Conservation (phyloP, 2,329 filamentous ascomycete genomes). For the Alternaria postmessia region DNA sequence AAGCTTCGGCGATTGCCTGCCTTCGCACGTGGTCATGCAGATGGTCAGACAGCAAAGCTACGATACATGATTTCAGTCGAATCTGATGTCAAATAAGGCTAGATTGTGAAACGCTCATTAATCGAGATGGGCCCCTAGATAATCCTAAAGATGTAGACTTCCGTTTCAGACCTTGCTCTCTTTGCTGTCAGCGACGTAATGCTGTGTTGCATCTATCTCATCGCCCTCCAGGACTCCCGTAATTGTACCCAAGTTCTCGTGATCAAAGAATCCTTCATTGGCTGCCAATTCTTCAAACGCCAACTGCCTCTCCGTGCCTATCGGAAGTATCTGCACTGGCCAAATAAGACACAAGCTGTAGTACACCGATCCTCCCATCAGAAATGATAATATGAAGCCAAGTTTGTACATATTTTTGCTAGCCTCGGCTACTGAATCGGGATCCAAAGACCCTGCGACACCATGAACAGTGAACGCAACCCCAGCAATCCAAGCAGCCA, state of each 20-base stretch:
- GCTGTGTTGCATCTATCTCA: slow-evolving; percentile 16
- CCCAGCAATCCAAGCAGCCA: slow-evolving; percentile 25
- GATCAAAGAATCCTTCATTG: slow-evolving; percentile 28
- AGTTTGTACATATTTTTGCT: slow-evolving; percentile 34
- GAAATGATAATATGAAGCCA: slow-evolving; percentile 22
- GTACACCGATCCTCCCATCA: slow-evolving; percentile 27
- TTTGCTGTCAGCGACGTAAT: slow-evolving; percentile 20
- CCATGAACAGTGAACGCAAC: slow-evolving; percentile 31
- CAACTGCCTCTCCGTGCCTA: slow-evolving; percentile 14
- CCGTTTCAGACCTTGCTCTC: slow-evolving; percentile 10
- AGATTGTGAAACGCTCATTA: too few species aligned
- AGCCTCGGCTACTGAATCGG: slow-evolving; percentile 18
- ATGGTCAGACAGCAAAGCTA: too few species aligned
- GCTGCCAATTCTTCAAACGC: slow-evolving; percentile 25
- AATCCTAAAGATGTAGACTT: too few species aligned
- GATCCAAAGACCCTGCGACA: slow-evolving; percentile 26
- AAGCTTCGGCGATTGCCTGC: too few species aligned
- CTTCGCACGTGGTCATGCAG: too few species aligned
- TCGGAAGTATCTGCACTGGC: slow-evolving; percentile 22
- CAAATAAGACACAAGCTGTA: slow-evolving; percentile 24
- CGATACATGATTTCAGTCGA: too few species aligned
- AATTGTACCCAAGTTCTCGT: slow-evolving; percentile 23
- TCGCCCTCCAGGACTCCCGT: slow-evolving; percentile 25
- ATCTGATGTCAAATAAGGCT: too few species aligned
- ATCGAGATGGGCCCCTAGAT: too few species aligned